Base-by-base conservation (phyloP, 176 grass and related monocot genomes). In the Otatea glauca region DNA sequence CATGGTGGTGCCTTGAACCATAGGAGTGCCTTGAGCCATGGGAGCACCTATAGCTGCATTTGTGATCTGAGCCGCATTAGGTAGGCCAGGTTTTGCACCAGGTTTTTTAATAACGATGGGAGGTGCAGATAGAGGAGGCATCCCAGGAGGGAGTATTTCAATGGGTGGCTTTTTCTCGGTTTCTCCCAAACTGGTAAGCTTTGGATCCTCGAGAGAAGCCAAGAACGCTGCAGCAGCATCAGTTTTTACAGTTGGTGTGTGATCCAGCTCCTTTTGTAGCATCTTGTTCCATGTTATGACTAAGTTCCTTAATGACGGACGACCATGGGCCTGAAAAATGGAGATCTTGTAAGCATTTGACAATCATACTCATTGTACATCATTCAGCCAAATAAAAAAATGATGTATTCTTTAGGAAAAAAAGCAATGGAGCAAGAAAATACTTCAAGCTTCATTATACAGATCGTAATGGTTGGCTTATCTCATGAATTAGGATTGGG, bases 171-270 rank as follows among this genome's bases (percentile, higher is more conserved):
- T 99, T 86, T 96, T 99, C 59, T 68, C 93, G 1, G 88, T 83
- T 83, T 99, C 93, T 32, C 89, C 91, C 77, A 99, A 78, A 56
- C 89, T 92, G 32, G 91, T 96, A 21, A 99, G 84, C 73, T 99
- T 96, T 60, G 93, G 91, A 85, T 99, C 96, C 86, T 99, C 96
- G 3, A 99, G 91, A 78, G 96, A 96, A 29, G 93, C 91, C 84
- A 99, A 89, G 80, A 99, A 99, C 5, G 93, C 96, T n/a, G 96
- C 85, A 15, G 96, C 93, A 9, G 96, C 96, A 90, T 99, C 96
- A 16, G 93, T 96, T 88, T 94, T 96, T 51, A 99, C 91, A 0
- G 90, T 89, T 60, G 96, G 96, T 43, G 85, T 89, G 72, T 92
- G 93, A 70, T 99, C 96, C 44, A 99, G 72, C 83, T 99, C 96